A percentile compares a stretch with the other conserved stretches of the same genome.
Evolutionary conservation across 2,329 filamentous ascomycete species (phyloP).

Genomic region (Trichoderma brevicompactum): DNA sequence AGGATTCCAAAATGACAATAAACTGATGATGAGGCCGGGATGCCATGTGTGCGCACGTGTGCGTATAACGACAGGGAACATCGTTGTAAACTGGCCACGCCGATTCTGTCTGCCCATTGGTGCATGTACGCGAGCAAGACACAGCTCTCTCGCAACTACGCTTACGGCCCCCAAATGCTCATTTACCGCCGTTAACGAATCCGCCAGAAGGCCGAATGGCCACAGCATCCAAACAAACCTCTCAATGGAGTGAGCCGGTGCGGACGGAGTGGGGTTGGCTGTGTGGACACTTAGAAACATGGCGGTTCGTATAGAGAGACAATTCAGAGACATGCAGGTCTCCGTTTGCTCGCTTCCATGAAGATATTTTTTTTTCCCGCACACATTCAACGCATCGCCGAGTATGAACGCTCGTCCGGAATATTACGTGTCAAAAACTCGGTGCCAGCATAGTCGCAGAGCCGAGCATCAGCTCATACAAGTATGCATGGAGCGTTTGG

Average conservation of each 20-base stretch:
- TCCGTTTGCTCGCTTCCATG: too few species aligned
- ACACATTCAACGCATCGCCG: conserved; percentile 1
- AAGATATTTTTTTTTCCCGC: not conserved
- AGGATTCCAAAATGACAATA: not conserved
- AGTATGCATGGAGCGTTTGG: conserved; percentile 1
- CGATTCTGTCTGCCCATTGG: not conserved
- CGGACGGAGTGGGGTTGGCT: not conserved
- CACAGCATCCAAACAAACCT: not conserved
- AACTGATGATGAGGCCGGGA: not conserved
- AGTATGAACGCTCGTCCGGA: not conserved
- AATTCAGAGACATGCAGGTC: not conserved
- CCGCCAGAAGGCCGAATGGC: not conserved
- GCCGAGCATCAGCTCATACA: conserved; percentile 1
- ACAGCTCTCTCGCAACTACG: not conserved
- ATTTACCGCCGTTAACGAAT: not conserved
- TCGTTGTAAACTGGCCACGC: conserved; percentile 11
- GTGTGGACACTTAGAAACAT: not conserved
- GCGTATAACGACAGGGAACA: conserved; percentile 6
- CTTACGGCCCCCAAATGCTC: conserved; percentile 14
- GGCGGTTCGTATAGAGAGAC: not conserved
- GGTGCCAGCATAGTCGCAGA: conserved; percentile 8
- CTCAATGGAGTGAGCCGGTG: not conserved
- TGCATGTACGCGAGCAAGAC: not conserved
- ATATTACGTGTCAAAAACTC: not conserved
- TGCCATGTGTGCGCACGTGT: conserved; percentile 6